phyloP scores from a whole-genome alignment of 768 basidiomycete species.

The Gloeostereum incarnatum region DNA sequence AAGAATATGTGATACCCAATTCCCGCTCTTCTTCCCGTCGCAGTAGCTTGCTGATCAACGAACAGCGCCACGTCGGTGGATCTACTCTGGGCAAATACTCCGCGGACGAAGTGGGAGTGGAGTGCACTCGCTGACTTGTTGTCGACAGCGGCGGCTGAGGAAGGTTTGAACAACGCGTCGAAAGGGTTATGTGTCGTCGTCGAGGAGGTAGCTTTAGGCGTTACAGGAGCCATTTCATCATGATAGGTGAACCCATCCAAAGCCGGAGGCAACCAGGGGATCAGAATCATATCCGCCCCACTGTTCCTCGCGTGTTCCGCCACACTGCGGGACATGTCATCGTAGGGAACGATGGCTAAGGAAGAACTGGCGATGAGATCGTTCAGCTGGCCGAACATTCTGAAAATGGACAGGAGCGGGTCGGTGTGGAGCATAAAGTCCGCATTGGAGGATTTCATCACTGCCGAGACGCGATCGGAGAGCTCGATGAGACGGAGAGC shows the following conservation, averaged over 20 bases:
- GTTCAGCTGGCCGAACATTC: conserved; percentile 68
- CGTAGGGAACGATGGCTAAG: conserved; percentile 67
- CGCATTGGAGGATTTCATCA: conserved; percentile 73
- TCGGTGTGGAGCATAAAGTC: conserved; percentile 66
- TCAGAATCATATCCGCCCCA: conserved; percentile 63
- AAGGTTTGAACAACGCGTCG: conserved; percentile 48
- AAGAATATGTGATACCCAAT: conserved; percentile 62
- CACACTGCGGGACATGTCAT: conserved; percentile 64
- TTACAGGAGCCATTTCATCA: not conserved
- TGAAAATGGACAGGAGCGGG: conserved; percentile 63
- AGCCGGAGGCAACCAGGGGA: conserved; percentile 62
- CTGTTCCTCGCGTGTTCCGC: conserved; percentile 52
- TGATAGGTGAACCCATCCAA: not conserved
- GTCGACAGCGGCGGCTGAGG: conserved; percentile 12
- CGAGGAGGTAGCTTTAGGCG: not conserved
- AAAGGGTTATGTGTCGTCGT: conserved; percentile 47
- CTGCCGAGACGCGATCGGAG: conserved; percentile 79
- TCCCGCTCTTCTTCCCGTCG: conserved; percentile 13
- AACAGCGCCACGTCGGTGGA: conserved; percentile 75
- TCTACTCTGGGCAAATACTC: conserved; percentile 60
- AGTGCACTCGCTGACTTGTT: conserved; percentile 39
- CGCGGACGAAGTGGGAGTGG: conserved; percentile 80
- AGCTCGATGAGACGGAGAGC: conserved; percentile 81
- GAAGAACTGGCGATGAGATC: conserved; percentile 54
- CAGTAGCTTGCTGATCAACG: conserved; percentile 52